Evolutionary conservation across 176 grass and related monocot genomes (phyloP).

Genomic region (Triticum urartu): DNA sequence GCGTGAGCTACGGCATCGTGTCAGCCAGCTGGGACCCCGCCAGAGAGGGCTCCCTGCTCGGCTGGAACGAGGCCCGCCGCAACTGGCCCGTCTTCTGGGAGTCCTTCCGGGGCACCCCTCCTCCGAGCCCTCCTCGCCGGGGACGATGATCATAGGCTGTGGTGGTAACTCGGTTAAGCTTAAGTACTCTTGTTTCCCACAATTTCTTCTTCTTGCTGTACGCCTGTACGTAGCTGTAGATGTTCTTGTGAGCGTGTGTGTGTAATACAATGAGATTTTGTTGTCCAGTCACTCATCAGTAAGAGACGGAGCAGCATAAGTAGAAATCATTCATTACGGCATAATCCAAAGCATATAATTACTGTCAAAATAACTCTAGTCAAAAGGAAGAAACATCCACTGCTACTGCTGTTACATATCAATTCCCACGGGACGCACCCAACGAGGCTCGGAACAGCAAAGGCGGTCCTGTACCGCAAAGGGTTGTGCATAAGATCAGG

Average conservation of each 20-base stretch:
- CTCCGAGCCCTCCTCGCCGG: constrained; percentile 32
- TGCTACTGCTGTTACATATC: too few relatives aligned
- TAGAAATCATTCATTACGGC: too few relatives aligned
- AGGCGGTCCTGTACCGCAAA: too few relatives aligned
- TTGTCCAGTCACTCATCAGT: background rate
- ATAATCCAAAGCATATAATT: too few relatives aligned
- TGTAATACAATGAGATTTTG: background rate
- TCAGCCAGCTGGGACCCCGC: constrained; percentile 91
- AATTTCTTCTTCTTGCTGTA: background rate
- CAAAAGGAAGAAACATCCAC: too few relatives aligned
- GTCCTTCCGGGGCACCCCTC: constrained; percentile 45
- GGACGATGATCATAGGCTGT: constrained; percentile 10
- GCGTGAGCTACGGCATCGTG: constrained; percentile 89
- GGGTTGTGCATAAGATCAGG: too few relatives aligned
- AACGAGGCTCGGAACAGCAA: too few relatives aligned
- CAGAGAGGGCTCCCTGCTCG: constrained; percentile 78
- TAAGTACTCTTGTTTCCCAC: background rate
- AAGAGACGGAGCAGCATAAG: background rate
- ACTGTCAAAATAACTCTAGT: too few relatives aligned
- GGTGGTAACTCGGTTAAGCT: background rate
- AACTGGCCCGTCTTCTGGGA: constrained; percentile 99
- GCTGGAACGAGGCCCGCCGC: constrained; percentile 82
- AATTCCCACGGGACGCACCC: too few relatives aligned
- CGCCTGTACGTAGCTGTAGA: background rate
- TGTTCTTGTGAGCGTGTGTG: background rate